These are phyloP conservation scores for Suhomyces coccinellae DNA, from an alignment of 1,139 yeast species.

Conservation along the genomic window DNA sequence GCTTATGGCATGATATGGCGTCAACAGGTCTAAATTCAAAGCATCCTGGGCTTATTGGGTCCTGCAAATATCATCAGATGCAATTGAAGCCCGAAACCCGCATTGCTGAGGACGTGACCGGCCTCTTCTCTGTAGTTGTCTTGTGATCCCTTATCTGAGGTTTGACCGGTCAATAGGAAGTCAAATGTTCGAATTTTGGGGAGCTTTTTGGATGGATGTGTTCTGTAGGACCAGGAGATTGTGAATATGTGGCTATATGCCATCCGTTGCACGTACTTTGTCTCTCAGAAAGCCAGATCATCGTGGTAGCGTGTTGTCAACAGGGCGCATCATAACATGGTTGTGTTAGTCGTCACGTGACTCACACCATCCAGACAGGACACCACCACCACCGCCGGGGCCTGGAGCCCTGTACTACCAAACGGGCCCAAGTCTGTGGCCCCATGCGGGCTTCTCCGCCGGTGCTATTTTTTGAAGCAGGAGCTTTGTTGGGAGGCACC, in stretches of 20 bases:
- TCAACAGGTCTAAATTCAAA: no score
- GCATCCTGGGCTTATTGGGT: no score
- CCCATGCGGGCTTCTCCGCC: background rate
- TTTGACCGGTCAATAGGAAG: no score
- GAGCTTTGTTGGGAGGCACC: background rate
- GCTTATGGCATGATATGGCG: no score
- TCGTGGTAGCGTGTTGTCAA: conserved; percentile 16
- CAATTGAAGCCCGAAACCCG: no score
- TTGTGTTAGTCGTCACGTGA: background rate
- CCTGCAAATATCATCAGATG: no score
- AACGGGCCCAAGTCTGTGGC: no score
- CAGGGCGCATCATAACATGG: background rate
- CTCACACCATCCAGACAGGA: background rate
- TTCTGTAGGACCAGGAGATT: background rate
- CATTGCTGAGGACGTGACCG: no score
- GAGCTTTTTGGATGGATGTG: background rate
- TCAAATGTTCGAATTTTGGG: background rate
- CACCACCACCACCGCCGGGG: background rate
- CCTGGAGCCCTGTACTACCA: no score
- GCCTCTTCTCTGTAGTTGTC: no score
- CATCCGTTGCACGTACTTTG: conserved; percentile 56
- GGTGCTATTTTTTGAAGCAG: background rate
- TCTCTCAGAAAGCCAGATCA: conserved; percentile 78
- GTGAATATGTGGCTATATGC: background rate
- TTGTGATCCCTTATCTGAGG: no score